phyloP scores from a whole-genome alignment of 768 basidiomycete species.

The Botryobasidium botryosum region DNA sequence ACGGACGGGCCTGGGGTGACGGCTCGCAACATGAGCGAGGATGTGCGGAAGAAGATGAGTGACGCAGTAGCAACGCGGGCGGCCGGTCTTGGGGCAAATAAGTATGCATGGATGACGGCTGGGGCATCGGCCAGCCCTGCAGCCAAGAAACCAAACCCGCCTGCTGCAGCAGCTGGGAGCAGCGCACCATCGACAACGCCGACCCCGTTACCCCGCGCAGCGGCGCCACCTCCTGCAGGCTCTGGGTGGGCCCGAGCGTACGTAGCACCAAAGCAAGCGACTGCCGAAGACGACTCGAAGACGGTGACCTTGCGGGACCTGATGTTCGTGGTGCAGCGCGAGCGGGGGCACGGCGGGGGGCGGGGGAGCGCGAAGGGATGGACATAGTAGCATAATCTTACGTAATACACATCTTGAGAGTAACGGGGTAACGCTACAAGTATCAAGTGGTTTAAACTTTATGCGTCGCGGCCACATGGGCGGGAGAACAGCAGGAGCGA shows the following conservation, averaged over 20 bases:
- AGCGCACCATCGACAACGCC: not conserved
- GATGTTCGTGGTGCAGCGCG: conserved; percentile 71
- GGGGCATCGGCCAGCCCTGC: conserved; percentile 27
- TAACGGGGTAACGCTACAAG: too few species aligned
- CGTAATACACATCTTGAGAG: too few species aligned
- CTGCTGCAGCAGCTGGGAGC: not conserved
- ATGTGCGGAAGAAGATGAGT: conserved; percentile 80
- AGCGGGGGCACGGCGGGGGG: conserved; percentile 70
- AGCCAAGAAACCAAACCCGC: conserved; percentile 1
- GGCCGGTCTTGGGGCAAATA: conserved; percentile 57
- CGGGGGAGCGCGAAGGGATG: conserved; percentile 57
- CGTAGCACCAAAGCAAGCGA: conserved; percentile 26
- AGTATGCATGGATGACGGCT: conserved; percentile 80
- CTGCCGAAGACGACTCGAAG: conserved; percentile 27
- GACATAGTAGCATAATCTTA: too few species aligned
- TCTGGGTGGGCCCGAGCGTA: conserved; percentile 7
- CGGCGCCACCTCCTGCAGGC: conserved; percentile 1
- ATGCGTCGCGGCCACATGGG: too few species aligned
- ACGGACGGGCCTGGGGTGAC: conserved; percentile 72
- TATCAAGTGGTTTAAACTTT: too few species aligned
- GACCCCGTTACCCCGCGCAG: not conserved
- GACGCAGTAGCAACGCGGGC: conserved; percentile 81
- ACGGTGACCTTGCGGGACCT: conserved; percentile 61
- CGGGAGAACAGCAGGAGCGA: too few species aligned
- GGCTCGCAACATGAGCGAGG: conserved; percentile 80